These are phyloP conservation scores for grape (Vitis vinifera) DNA, from an alignment of 164 flowering plant genomes.

Conservation along the genomic window DNA sequence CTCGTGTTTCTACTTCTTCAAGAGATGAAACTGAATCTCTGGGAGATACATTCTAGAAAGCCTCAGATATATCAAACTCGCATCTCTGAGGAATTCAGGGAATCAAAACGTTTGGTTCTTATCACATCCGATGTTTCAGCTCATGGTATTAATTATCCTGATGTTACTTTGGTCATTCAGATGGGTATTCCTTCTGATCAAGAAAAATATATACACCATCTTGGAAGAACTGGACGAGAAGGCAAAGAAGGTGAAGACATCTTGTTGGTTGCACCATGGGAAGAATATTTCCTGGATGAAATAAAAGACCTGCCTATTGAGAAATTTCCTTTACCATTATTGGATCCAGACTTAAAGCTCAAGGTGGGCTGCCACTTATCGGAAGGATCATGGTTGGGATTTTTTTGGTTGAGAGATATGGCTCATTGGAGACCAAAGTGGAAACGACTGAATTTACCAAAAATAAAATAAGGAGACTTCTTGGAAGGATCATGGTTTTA, in stretches of 20 bases:
- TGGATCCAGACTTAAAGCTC: conserved; percentile 46
- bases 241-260: conserved; percentile 93
- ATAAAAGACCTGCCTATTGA: conserved; percentile 75
- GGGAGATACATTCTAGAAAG: conserved; percentile 87
- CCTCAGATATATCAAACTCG: conserved; percentile 74
- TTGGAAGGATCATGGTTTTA: too few species aligned
- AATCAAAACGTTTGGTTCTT: conserved; percentile 68
- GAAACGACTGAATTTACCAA: too few species aligned
- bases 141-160: conserved; percentile 92
- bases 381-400: too few species aligned
- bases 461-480: too few species aligned
- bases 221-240: conserved; percentile 93
- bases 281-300: conserved; percentile 79
- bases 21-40: conserved; percentile 80
- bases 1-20: conserved; percentile 67
- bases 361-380: conserved; percentile 44
- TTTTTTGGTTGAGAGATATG: too few species aligned
- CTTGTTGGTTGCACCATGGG: conserved; percentile 95
- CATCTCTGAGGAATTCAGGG: conserved; percentile 79
- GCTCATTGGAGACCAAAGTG: too few species aligned
- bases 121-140: conserved; percentile 91
- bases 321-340: conserved; percentile 42
- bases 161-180: conserved; percentile 93
- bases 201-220: conserved; percentile 88
- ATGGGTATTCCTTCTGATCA: conserved; percentile 81